phyloP scores from a whole-genome alignment of 1,284 basidiomycete species.

The Trichosporon sp. region DNA sequence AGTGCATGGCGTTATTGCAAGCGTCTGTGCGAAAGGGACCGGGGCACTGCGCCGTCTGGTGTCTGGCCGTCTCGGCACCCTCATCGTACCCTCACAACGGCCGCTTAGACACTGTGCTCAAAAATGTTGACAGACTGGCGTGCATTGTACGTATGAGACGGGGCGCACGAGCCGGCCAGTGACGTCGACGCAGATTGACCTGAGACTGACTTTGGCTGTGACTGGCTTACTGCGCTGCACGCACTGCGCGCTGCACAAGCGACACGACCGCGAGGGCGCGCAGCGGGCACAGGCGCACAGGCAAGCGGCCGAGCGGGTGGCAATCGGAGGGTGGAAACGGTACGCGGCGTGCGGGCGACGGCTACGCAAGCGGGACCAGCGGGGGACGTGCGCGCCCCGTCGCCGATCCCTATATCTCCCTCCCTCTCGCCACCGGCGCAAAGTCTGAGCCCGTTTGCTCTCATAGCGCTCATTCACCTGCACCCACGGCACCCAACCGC shows the following conservation, averaged over 20 bases:
- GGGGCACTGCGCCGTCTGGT: not conserved
- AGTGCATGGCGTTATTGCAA: not conserved
- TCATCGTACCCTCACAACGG: too few species aligned
- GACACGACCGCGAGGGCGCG: too few species aligned
- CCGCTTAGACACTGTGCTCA: too few species aligned
- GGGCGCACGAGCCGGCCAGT: not conserved
- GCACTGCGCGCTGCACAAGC: too few species aligned
- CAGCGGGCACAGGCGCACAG: not conserved
- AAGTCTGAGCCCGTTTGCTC: not conserved
- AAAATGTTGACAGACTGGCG: too few species aligned
- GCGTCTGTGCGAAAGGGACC: slow-evolving; percentile 1
- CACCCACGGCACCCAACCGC: too few species aligned
- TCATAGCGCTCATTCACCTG: not conserved
- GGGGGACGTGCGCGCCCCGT: not conserved
- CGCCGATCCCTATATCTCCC: slow-evolving; percentile 1
- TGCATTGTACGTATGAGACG: too few species aligned
- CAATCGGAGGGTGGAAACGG: too few species aligned
- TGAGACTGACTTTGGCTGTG: not conserved
- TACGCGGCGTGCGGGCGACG: too few species aligned
- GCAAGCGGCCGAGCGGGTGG: too few species aligned
- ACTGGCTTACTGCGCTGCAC: not conserved
- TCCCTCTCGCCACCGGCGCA: not conserved
- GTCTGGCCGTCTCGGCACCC: too few species aligned
- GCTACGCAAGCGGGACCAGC: not conserved
- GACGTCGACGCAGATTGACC: not conserved